Conservation (phyloP, 306 rosid genomes). For the Betula pendula region DNA sequence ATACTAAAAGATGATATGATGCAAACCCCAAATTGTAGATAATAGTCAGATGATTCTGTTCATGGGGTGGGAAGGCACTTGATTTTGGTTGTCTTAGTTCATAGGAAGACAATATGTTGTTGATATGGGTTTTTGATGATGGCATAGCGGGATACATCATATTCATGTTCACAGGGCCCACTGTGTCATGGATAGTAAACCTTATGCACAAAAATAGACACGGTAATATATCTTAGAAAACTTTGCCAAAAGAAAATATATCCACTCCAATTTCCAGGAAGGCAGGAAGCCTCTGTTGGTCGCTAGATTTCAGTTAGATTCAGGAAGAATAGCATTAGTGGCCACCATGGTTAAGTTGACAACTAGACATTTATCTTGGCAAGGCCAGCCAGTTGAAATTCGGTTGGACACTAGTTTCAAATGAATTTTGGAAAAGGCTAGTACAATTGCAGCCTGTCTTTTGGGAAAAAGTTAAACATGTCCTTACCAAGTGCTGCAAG, state of each 20-base stretch:
- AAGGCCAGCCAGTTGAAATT: constrained; percentile 4
- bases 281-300: constrained; percentile 3
- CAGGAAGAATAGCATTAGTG: neutral
- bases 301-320: neutral
- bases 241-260: neutral
- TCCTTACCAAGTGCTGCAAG: constrained; percentile 9
- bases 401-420: constrained; percentile 3
- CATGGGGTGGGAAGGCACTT: constrained; percentile 3
- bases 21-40: constrained; percentile 5
- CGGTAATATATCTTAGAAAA: neutral
- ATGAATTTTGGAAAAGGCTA: constrained; percentile 12
- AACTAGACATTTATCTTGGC: neutral
- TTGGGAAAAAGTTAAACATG: constrained; percentile 11
- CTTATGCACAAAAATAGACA: neutral
- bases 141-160: neutral
- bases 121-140: neutral
- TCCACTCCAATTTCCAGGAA: constrained; percentile 5
- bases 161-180: neutral
- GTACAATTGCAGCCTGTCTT: neutral
- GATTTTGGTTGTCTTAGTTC: neutral
- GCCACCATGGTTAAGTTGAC: neutral
- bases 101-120: neutral
- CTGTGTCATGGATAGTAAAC: neutral
- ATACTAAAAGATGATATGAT: constrained; percentile 4
- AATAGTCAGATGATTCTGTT: neutral